A percentile compares a stretch with the other conserved stretches of the same genome.
Evolutionary conservation across 1,139 yeast genomes (phyloP).

Genomic region (Entelexis paramagnoliae): DNA sequence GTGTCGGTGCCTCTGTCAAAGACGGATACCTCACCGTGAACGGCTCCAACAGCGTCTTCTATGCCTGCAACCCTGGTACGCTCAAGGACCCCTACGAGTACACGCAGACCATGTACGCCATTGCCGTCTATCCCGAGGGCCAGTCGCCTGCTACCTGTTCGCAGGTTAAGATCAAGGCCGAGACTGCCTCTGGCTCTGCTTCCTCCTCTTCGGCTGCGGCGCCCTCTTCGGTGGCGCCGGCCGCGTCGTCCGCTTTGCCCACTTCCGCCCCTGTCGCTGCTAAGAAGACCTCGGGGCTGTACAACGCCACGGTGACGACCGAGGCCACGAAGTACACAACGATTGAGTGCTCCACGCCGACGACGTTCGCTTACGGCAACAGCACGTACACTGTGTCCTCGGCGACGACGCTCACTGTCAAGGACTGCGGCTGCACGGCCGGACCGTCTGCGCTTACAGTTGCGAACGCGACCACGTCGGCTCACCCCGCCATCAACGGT

Average conservation of each 20-base stretch:
- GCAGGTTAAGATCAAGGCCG: conserved; percentile 41
- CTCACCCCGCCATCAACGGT: background rate
- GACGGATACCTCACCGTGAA: conserved; percentile 15
- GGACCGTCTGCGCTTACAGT: conserved; percentile 21
- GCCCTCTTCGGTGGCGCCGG: background rate
- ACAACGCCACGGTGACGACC: conserved; percentile 1
- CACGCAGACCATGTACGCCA: conserved; percentile 15
- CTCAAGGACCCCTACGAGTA: conserved; percentile 17
- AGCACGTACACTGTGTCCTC: conserved; percentile 34
- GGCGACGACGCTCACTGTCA: conserved; percentile 37
- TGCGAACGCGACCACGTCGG: background rate
- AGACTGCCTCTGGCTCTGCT: background rate
- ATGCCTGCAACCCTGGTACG: conserved; percentile 10
- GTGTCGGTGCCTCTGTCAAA: background rate
- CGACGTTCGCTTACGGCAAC: conserved; percentile 16
- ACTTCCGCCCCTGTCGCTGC: background rate
- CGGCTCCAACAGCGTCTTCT: conserved; percentile 18
- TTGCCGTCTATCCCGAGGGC: conserved; percentile 30
- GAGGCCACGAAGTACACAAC: conserved; percentile 5
- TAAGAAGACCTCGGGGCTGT: background rate
- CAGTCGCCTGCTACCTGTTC: conserved; percentile 34
- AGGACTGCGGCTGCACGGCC: conserved; percentile 45
- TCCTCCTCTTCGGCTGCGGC: background rate
- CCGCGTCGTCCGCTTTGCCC: background rate
- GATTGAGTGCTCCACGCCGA: conserved; percentile 3